Percentiles rank a stretch among this genome's conserved stretches.
Evolutionary conservation across 164 flowering plant genomes (phyloP).

Genomic region (Amborella trichopoda): DNA sequence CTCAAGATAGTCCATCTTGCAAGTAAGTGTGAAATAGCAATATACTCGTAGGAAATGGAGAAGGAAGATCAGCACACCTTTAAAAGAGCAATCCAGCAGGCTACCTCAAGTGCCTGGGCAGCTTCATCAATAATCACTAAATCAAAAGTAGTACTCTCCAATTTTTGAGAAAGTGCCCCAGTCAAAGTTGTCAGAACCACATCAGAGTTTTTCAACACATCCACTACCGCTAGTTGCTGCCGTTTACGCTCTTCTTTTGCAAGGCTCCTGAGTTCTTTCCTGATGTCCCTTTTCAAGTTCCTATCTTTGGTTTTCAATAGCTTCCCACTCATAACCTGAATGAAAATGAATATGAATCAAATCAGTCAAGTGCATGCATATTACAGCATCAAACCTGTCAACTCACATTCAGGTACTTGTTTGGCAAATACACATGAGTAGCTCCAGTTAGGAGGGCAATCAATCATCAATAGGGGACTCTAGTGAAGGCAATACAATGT

Average conservation of each 20-base stretch:
- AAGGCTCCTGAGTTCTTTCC: conserved; percentile 82
- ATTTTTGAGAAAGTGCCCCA: conserved; percentile 65
- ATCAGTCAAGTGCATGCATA: too few relatives aligned
- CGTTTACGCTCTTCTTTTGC: conserved; percentile 92
- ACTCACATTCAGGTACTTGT: too few relatives aligned
- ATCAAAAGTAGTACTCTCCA: conserved; percentile 67
- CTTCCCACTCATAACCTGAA: conserved; percentile 81
- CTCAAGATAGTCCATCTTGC: too few relatives aligned
- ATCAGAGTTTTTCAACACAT: conserved; percentile 83
- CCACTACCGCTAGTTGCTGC: conserved; percentile 91
- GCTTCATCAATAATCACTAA: conserved; percentile 98
- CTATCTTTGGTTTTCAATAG: conserved; percentile 82
- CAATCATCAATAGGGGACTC: too few relatives aligned
- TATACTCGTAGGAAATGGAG: too few relatives aligned
- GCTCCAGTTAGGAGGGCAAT: too few relatives aligned
- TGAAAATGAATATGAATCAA: conserved; percentile 4
- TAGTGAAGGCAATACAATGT: too few relatives aligned
- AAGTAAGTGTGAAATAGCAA: too few relatives aligned
- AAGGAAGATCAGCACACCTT: conserved; percentile 47
- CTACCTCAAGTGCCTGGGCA: conserved; percentile 97
- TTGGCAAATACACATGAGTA: too few relatives aligned
- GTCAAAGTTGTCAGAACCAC: conserved; percentile 89
- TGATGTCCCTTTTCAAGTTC: conserved; percentile 71
- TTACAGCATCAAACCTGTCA: too few relatives aligned
- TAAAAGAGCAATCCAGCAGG: conserved; percentile 92